Conservation (phyloP, 805 yeast species). For the Blastobotrys terrestris region DNA sequence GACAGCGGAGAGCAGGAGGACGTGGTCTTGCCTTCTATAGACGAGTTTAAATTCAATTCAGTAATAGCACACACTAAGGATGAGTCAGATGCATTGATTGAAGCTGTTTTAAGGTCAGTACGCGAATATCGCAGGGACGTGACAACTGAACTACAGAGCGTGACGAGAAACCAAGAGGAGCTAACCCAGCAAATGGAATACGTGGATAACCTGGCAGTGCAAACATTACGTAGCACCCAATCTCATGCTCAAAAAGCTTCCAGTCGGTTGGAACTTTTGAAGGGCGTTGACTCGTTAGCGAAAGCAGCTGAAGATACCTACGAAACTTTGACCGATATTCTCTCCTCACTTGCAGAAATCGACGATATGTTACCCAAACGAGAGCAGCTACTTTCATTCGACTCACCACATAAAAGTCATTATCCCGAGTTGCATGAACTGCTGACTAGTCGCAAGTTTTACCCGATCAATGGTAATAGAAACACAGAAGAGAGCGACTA, state of each 20-base stretch:
- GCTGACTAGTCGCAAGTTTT: conserved; percentile 7
- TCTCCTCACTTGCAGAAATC: conserved; percentile 18
- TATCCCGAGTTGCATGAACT: conserved; percentile 37
- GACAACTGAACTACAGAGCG: conserved; percentile 15
- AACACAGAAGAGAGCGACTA: too few relatives aligned
- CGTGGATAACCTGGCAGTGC: conserved; percentile 15
- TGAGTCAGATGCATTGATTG: conserved; percentile 8
- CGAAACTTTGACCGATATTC: conserved; percentile 10
- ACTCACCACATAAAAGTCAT: conserved; percentile 38
- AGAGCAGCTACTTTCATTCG: conserved; percentile 33
- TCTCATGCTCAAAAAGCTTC: conserved; percentile 5
- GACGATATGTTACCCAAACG: conserved; percentile 35
- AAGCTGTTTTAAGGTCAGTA: conserved; percentile 8
- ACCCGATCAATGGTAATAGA: background rate
- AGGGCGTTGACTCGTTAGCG: conserved; percentile 9
- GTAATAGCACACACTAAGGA: conserved; percentile 9
- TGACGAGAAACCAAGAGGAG: conserved; percentile 12
- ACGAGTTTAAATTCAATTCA: conserved; percentile 7
- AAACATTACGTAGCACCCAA: conserved; percentile 10
- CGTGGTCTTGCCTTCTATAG: conserved; percentile 2
- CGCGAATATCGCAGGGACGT: conserved; percentile 15
- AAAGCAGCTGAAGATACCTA: conserved; percentile 11
- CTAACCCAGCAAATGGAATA: conserved; percentile 14
- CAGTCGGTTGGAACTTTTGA: conserved; percentile 1
- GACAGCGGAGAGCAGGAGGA: background rate